Conservation (phyloP, 2,329 filamentous ascomycete species). For the Fusarium chlamydosporum region DNA sequence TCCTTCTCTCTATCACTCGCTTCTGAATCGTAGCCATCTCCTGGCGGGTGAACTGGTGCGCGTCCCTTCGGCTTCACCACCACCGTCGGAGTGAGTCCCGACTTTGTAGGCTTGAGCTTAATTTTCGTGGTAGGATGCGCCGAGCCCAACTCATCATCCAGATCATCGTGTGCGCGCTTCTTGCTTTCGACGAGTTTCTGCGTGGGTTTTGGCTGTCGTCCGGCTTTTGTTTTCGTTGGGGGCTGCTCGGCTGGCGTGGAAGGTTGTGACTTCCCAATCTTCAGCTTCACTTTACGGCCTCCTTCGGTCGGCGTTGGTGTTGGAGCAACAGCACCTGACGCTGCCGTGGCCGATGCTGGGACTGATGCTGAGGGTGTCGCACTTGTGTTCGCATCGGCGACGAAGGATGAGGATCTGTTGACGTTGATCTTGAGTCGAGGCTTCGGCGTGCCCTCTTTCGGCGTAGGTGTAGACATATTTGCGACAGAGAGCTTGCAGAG, state of each 20-base stretch:
- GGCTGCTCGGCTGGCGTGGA: constrained; percentile 55
- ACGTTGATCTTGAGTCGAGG: constrained; percentile 60
- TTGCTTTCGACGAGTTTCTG: constrained; percentile 70
- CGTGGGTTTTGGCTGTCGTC: constrained; percentile 71
- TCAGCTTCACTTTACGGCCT: constrained; percentile 60
- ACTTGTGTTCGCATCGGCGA: constrained; percentile 48
- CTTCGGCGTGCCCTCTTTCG: constrained; percentile 50
- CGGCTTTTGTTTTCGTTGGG: constrained; percentile 70
- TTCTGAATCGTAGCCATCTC: constrained; percentile 96
- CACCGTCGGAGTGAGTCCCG: constrained; percentile 55
- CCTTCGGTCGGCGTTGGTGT: constrained; percentile 52
- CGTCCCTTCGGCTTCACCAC: constrained; percentile 76
- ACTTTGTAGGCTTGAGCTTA: constrained; percentile 63
- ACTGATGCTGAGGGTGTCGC: constrained; percentile 36
- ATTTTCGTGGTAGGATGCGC: constrained; percentile 65
- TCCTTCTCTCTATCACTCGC: constrained; percentile 91
- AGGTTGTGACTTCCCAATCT: constrained; percentile 58
- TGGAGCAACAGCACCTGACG: constrained; percentile 7
- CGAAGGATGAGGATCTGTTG: constrained; percentile 55
- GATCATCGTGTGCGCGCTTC: constrained; percentile 72
- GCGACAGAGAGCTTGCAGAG: constrained; percentile 17
- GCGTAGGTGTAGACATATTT: constrained; percentile 53
- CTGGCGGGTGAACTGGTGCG: constrained; percentile 76
- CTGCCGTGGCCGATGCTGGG: constrained; percentile 24
- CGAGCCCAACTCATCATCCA: constrained; percentile 61